These are phyloP conservation scores for Termitomyces sp. DNA, from an alignment of 768 basidiomycete species.

Conservation along the genomic window DNA sequence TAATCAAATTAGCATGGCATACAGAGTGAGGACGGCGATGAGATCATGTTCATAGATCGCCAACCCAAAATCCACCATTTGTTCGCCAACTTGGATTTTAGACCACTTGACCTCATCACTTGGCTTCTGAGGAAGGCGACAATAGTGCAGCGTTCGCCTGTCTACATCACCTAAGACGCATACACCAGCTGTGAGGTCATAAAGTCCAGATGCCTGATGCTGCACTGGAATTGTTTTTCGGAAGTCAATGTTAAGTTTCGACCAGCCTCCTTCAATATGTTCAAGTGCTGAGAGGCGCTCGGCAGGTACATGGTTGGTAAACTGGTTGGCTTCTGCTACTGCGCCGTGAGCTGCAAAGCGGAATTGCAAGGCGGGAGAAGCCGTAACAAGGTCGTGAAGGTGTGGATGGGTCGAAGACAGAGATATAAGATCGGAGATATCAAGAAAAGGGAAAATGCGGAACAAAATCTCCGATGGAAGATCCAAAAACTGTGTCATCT, in stretches of 20 bases:
- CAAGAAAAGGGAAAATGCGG: background rate
- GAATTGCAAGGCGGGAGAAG: background rate
- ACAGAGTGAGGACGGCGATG: conserved; percentile 17
- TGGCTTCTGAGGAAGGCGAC: background rate
- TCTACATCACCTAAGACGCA: background rate
- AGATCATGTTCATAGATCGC: conserved; percentile 37
- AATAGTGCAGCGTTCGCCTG: background rate
- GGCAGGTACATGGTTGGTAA: background rate
- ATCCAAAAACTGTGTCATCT: background rate
- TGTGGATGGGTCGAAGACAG: background rate
- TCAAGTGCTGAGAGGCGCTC: background rate
- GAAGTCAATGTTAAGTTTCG: background rate
- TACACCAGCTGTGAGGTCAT: background rate
- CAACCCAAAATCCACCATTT: conserved; percentile 35
- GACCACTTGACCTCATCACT: conserved; percentile 21
- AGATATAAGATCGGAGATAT: background rate
- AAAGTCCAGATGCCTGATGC: background rate
- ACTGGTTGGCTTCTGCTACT: background rate
- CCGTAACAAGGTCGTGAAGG: background rate
- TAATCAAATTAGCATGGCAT: background rate
- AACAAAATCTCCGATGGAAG: background rate
- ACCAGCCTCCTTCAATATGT: background rate
- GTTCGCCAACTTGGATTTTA: conserved; percentile 17
- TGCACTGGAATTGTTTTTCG: background rate
- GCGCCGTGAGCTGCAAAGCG: background rate